Percentiles rank a stretch among this genome's conserved stretches.
phyloP scores from a whole-genome alignment of 768 basidiomycete species.

The Boletales sp. region DNA sequence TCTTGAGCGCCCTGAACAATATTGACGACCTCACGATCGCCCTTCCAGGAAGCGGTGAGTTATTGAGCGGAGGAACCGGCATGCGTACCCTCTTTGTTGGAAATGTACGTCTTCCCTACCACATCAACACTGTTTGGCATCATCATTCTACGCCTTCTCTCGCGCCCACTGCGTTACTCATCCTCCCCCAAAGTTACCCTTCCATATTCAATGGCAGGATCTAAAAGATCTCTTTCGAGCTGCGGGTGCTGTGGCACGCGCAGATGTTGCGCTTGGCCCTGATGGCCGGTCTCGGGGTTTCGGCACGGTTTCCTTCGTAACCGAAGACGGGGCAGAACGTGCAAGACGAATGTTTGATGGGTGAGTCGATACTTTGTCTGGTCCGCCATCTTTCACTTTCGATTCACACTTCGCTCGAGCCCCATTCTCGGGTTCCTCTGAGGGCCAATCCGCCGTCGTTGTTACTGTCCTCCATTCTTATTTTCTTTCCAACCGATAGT shows the following conservation, averaged over 20 bases:
- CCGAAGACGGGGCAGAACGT: slow-evolving; percentile 76
- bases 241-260: slow-evolving; percentile 85
- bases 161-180: slow-evolving; percentile 13
- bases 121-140: slow-evolving; percentile 4
- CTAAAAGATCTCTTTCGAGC: slow-evolving; percentile 93
- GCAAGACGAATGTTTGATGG: slow-evolving; percentile 90
- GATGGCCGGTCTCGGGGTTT: slow-evolving; percentile 91
- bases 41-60: slow-evolving; percentile 19
- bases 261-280: slow-evolving; percentile 83
- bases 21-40: slow-evolving; percentile 16
- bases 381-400: background rate
- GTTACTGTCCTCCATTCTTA: background rate
- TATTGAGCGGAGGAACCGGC: slow-evolving; percentile 26
- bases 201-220: slow-evolving; percentile 97
- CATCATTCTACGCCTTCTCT: background rate
- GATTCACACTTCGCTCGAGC: background rate
- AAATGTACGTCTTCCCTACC: slow-evolving; percentile 56
- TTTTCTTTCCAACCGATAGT: background rate
- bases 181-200: slow-evolving; percentile 62
- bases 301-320: slow-evolving; percentile 86
- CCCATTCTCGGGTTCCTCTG: background rate
- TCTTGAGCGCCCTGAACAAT: slow-evolving; percentile 10
- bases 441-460: background rate
- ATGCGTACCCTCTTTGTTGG: slow-evolving; percentile 78
- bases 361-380: slow-evolving; percentile 41